A percentile compares a stretch with the other conserved stretches of the same genome.
These are phyloP conservation scores for Rubroboletus satanas DNA, from an alignment of 768 basidiomycete species.

Conservation along the genomic window DNA sequence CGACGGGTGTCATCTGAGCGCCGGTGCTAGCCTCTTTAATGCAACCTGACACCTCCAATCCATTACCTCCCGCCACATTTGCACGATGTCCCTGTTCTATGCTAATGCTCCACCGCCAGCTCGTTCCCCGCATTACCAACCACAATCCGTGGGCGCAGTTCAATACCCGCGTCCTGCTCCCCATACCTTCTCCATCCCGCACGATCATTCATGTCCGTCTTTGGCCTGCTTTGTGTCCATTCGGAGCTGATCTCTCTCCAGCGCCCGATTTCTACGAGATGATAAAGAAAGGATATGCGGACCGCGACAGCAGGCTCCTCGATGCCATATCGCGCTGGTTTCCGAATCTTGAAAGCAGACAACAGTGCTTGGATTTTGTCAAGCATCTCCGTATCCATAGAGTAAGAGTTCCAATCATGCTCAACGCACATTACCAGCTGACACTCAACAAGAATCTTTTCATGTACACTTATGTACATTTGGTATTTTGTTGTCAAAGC, in stretches of 20 bases:
- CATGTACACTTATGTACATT: conserved; percentile 22
- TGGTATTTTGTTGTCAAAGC: conserved; percentile 14
- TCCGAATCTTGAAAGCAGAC: background rate
- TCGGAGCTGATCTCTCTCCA: conserved; percentile 3
- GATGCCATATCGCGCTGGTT: conserved; percentile 1
- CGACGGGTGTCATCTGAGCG: background rate
- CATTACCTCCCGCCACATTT: background rate
- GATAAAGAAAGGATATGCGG: background rate
- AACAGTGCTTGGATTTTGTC: conserved; percentile 10
- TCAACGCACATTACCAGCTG: background rate
- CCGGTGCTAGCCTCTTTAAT: conserved; percentile 1
- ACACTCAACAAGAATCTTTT: conserved; percentile 22
- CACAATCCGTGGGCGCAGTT: background rate
- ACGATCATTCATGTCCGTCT: conserved; percentile 10
- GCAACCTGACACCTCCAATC: background rate
- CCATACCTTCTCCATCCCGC: background rate
- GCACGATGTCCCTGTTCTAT: conserved; percentile 6
- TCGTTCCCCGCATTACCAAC: background rate
- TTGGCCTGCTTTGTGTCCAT: background rate
- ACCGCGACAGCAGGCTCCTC: background rate
- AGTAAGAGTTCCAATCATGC: conserved; percentile 6
- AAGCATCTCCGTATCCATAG: conserved; percentile 14
- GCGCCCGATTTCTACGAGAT: conserved; percentile 3
- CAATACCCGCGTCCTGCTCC: background rate
- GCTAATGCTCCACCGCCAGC: background rate